Evolutionary conservation across 768 basidiomycete genomes (phyloP).

Genomic region (Cyclocybe aegerita): DNA sequence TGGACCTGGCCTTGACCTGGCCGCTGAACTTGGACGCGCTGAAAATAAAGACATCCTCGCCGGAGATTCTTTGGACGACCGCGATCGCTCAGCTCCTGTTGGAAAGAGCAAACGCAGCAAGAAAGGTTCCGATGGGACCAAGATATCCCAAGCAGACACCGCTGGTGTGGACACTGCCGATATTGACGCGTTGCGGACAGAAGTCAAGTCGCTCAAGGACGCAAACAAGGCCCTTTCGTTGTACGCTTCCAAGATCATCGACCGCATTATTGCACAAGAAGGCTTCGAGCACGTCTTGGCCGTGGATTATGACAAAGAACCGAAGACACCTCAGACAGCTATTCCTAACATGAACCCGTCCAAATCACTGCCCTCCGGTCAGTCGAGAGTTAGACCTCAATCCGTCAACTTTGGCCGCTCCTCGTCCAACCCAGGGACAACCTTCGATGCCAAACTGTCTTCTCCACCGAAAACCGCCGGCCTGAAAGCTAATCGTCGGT

Average conservation of each 20-base stretch:
- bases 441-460: constrained; percentile 6
- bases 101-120: constrained; percentile 49
- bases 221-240: constrained; percentile 94
- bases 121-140: constrained; percentile 41
- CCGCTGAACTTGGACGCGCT: constrained; percentile 88
- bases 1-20: constrained; percentile 86
- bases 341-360: constrained; percentile 27
- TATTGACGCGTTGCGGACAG: constrained; percentile 72
- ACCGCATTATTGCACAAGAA: constrained; percentile 94
- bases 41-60: constrained; percentile 83
- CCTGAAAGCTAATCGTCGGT: constrained; percentile 60
- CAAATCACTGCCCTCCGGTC: constrained; percentile 27
- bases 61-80: constrained; percentile 50
- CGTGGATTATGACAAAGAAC: constrained; percentile 78
- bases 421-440: constrained; percentile 20
- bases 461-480: constrained; percentile 20
- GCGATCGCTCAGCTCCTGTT: constrained; percentile 43
- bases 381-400: constrained; percentile 56
- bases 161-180: constrained; percentile 51
- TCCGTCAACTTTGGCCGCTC: constrained; percentile 54
- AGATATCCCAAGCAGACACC: constrained; percentile 30
- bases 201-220: constrained; percentile 92
- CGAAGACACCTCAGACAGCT: constrained; percentile 45
- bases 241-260: constrained; percentile 97
- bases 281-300: constrained; percentile 97